Percentiles rank a stretch among this genome's conserved stretches.
These are phyloP conservation scores for Auriscalpium microsporum DNA, from an alignment of 768 basidiomycete genomes.

Conservation along the genomic window DNA sequence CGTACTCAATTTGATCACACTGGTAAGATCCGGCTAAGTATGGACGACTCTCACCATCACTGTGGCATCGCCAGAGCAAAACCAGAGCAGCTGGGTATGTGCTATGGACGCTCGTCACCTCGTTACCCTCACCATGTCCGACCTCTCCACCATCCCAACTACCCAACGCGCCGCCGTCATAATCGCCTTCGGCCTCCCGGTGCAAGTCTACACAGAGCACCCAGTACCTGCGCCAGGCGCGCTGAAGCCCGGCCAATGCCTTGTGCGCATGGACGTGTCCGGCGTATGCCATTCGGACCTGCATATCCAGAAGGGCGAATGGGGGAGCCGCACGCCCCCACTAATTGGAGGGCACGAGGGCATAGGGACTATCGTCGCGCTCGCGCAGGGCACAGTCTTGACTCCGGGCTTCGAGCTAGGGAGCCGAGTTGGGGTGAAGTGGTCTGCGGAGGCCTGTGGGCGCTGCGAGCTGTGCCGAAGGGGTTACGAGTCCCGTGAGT, in stretches of 20 bases:
- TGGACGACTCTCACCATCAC: too few species aligned
- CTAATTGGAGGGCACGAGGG: conserved; percentile 2
- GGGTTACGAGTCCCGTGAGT: conserved; percentile 27
- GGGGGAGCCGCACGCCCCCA: neutral
- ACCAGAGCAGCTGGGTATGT: too few species aligned
- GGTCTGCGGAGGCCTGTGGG: conserved; percentile 31
- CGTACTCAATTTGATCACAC: too few species aligned
- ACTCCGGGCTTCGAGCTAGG: neutral
- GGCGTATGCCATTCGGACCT: conserved; percentile 2
- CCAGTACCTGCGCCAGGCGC: neutral
- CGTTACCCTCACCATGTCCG: too few species aligned
- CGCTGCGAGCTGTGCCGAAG: conserved; percentile 32
- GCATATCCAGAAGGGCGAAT: neutral
- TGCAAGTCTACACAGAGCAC: neutral
- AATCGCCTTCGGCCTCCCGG: neutral
- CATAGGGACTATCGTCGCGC: neutral
- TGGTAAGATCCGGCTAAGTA: too few species aligned
- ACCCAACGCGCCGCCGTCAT: neutral
- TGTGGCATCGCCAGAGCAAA: too few species aligned
- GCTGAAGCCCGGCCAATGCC: neutral
- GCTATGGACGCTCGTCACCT: too few species aligned
- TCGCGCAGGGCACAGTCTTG: neutral
- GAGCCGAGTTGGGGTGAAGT: conserved; percentile 34
- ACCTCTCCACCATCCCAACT: neutral
- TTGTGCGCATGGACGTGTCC: neutral